Base-by-base conservation (phyloP, 2,329 filamentous ascomycete species). In the Penicillium aurantiogriseum region DNA sequence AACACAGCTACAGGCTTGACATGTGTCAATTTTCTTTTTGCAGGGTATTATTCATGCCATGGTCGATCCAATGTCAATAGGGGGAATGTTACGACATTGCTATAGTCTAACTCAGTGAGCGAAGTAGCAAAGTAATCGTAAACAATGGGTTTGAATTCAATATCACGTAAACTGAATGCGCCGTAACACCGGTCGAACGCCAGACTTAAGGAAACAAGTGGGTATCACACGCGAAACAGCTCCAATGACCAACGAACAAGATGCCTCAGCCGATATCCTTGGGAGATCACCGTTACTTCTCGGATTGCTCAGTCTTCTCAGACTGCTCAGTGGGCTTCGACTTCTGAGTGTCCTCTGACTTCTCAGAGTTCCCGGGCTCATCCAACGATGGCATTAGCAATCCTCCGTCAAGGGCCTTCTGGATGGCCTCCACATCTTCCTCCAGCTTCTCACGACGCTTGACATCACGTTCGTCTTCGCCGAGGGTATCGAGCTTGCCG, bases 401-500 rank as follows among this genome's bases (percentile, higher is more conserved):
- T 3, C 55, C 63, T 23, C 67, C 67, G 15, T 75, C 71, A 53
- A 83, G 65, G 17, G 77, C 71, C 54, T 76, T 74, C 46, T 77
- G 75, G 5, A 85, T 78, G n/a, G 71, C 75, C 53, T 66, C 72
- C 10, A 78, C 79, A 64, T 80, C 76, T 50, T 74, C 72, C 60
- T 84, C 81, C 33, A 80, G 71, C 59, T 73, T 71, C 72, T 77
- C 65, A 59, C 76, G 67, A 58, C 76, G 67, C 66, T 77, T 66
- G 11, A 72, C 64, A 51, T 78, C 74, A 21, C 71, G 65, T 33
- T 75, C 74, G 40, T 77, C 70, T 55, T 75, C 74, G 15, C 76
- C 79, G 2, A 87, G 69, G 0, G 84, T 86, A 56, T 87, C 80
- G 43, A 88, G 76, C 56, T 84, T 83, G 3, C 86, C 86, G 64